Base-by-base conservation (phyloP, 164 flowering plant genomes). In the Umbellularia californica region DNA sequence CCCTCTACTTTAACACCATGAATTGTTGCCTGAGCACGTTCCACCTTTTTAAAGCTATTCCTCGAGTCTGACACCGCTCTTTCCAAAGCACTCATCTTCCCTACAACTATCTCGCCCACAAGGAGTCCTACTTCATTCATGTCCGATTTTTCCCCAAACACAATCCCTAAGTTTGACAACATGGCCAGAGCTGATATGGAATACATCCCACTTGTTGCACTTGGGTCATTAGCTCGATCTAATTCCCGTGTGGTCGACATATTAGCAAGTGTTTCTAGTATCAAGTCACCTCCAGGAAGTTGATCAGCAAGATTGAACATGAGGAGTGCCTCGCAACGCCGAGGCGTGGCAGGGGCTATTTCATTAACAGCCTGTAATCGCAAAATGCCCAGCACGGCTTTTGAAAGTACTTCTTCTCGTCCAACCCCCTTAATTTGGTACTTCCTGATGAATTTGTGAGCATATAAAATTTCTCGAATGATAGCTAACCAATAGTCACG, bases 401-500 rank as follows among this genome's bases (percentile, higher is more conserved):
- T 96, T 74, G 90, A 86, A 75, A 96, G 86, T 50, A 85, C 88
- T 79, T 91, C 97, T 68, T 88, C 89, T 19, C 82, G 79, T 79
- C 79, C 87, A 77, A 85, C 78, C 68, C 92, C 93, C 60, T 77
- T 80, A 17, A 96, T 82, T 64, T 85, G 82, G 79, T 82, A 95
- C 81, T 89, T 91, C 3, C 80, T 78, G 35, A 93, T 81, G 75
- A 92, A 95, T 72, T 79, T 83, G 77, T 95, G 99, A 27, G 77
- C 94, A 83, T 78, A 88, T 58, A 95, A 77, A 65, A 95, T 82
- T 81, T 95, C 99, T 41, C 86, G 81, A 66, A 89, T 88, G 70
- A 94, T 92, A 72, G 94, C 90, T 71, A 95, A 81, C 99, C 99
- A 95, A 82, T 91, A 90, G 74, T 95, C 98, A 77, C 99, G 97